phyloP scores from a whole-genome alignment of 768 basidiomycete species.

The Lepiota brunneoincarnata region DNA sequence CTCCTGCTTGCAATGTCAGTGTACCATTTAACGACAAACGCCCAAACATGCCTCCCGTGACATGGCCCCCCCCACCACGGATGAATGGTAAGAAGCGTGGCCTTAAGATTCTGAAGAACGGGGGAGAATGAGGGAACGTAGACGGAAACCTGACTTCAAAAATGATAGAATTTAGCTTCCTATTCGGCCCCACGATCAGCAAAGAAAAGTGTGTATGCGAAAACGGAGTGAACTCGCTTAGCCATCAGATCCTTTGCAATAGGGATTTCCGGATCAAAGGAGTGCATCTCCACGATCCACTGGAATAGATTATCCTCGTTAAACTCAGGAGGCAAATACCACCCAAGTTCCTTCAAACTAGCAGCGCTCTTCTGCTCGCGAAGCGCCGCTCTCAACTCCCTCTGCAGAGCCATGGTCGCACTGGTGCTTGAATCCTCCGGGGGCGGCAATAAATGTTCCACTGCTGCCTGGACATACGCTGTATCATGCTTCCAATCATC shows the following conservation, averaged over 20 bases:
- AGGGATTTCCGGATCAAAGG: constrained; percentile 59
- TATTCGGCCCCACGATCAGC: constrained; percentile 16
- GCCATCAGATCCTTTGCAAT: constrained; percentile 57
- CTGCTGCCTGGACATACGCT: constrained; percentile 41
- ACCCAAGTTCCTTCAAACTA: constrained; percentile 56
- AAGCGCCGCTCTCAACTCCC: constrained; percentile 61
- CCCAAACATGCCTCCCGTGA: constrained; percentile 49
- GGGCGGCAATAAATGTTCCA: constrained; percentile 54
- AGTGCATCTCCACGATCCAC: constrained; percentile 75
- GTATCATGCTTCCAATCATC: constrained; percentile 57
- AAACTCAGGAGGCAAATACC: constrained; percentile 68
- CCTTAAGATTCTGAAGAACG: constrained; percentile 74
- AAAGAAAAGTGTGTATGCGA: not conserved
- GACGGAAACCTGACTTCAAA: constrained; percentile 73
- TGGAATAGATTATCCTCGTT: constrained; percentile 69
- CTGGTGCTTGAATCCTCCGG: constrained; percentile 52
- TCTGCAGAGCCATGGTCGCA: constrained; percentile 56
- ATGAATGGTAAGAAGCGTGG: constrained; percentile 72
- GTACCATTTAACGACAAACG: not conserved
- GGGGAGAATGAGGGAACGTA: constrained; percentile 64
- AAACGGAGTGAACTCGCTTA: constrained; percentile 30
- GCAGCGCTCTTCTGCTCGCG: constrained; percentile 50
- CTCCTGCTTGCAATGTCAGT: constrained; percentile 38
- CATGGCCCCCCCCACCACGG: constrained; percentile 68
- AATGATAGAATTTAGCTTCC: constrained; percentile 61